These are phyloP conservation scores for Groenewaldozyma salmanticensis DNA, from an alignment of 805 yeast species.

Conservation along the genomic window DNA sequence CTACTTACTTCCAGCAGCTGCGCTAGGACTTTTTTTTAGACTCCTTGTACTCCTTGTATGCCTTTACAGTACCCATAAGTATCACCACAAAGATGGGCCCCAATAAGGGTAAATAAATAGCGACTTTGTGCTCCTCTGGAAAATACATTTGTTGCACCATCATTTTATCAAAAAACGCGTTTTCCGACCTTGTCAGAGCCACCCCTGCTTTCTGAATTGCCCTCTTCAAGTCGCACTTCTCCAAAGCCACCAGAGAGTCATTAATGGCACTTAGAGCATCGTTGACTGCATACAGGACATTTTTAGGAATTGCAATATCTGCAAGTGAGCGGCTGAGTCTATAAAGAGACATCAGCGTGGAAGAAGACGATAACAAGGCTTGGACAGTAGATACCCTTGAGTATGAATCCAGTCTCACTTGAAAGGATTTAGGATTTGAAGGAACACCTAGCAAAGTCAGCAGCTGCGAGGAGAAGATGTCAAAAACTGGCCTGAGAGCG, in stretches of 20 bases:
- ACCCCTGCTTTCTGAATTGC: constrained; percentile 35
- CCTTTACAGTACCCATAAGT: constrained; percentile 23
- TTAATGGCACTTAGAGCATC: constrained; percentile 38
- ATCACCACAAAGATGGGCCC: constrained; percentile 76
- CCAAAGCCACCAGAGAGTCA: constrained; percentile 28
- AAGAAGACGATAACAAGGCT: constrained; percentile 52
- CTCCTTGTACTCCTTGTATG: constrained; percentile 19
- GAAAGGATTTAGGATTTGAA: constrained; percentile 44
- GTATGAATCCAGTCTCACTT: constrained; percentile 55
- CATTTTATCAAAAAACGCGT: constrained; percentile 85
- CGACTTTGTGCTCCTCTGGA: constrained; percentile 92
- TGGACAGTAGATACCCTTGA: constrained; percentile 48
- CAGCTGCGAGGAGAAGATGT: constrained; percentile 64
- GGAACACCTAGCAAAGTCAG: constrained; percentile 68
- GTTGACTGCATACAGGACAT: constrained; percentile 51
- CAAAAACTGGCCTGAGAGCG: constrained; percentile 44
- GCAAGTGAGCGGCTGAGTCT: constrained; percentile 60
- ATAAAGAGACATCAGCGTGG: constrained; percentile 63
- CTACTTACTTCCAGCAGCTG: too few relatives aligned
- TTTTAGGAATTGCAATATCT: constrained; percentile 74
- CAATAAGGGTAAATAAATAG: constrained; percentile 80
- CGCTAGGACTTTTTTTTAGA: not conserved
- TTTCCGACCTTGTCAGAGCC: constrained; percentile 54
- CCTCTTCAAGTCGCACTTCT: constrained; percentile 28
- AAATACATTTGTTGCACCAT: constrained; percentile 93